Evolutionary conservation across 331 rosid genomes (phyloP).

Genomic region (Quercus phellos): DNA sequence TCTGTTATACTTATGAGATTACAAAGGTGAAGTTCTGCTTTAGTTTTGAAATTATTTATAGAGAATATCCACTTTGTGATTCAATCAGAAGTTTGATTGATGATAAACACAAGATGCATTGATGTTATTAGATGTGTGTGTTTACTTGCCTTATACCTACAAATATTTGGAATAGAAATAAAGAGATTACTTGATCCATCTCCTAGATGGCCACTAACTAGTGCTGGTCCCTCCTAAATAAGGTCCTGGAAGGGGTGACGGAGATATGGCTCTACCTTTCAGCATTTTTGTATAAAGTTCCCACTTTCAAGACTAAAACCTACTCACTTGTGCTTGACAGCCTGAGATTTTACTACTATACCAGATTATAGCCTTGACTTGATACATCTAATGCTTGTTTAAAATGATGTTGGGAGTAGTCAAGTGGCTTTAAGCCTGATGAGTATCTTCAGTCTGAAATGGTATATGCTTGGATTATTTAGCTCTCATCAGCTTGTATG

Average conservation of each 20-base stretch:
- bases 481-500: background rate
- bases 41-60: background rate
- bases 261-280: too few relatives aligned
- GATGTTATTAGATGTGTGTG: background rate
- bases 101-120: background rate
- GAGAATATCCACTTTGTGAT: background rate
- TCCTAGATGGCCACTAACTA: too few relatives aligned
- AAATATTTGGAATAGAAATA: background rate
- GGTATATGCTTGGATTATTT: background rate
- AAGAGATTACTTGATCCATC: background rate
- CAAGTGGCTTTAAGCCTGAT: background rate
- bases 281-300: too few relatives aligned
- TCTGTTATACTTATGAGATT: background rate
- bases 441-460: background rate
- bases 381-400: background rate
- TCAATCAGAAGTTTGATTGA: background rate
- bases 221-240: too few relatives aligned
- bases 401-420: background rate
- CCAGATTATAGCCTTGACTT: background rate
- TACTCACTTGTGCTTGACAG: too few relatives aligned
- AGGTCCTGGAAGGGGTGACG: too few relatives aligned
- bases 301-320: too few relatives aligned
- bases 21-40: background rate
- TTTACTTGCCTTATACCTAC: background rate
- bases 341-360: too few relatives aligned